phyloP scores from a whole-genome alignment of 176 grass and related monocot genomes.

The Poa pratensis region DNA sequence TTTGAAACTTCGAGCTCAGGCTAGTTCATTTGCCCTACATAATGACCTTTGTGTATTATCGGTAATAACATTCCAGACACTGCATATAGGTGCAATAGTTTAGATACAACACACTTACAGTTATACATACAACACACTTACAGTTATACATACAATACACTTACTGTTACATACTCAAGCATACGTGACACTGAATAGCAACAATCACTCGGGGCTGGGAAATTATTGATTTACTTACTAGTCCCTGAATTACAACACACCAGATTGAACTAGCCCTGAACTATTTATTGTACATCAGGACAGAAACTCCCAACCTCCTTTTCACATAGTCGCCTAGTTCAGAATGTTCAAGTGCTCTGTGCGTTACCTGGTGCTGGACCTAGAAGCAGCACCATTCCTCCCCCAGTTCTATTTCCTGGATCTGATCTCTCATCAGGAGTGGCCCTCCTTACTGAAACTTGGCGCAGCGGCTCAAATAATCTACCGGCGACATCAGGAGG shows the following conservation, averaged over 20 bases:
- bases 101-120: background rate
- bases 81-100: constrained; percentile 23
- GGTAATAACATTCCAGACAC: background rate
- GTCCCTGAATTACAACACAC: constrained; percentile 16
- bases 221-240: constrained; percentile 9
- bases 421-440: constrained; percentile 37
- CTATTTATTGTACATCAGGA: background rate
- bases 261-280: constrained; percentile 10
- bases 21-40: background rate
- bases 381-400: constrained; percentile 54
- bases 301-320: background rate
- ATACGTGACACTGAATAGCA: background rate
- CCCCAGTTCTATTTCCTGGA: constrained; percentile 25
- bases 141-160: background rate
- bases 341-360: background rate
- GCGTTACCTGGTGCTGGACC: constrained; percentile 38
- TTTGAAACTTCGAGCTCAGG: background rate
- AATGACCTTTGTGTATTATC: background rate
- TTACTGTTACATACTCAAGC: constrained; percentile 13
- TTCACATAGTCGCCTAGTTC: background rate
- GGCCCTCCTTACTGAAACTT: constrained; percentile 34
- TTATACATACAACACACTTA: background rate
- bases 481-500: constrained; percentile 69
- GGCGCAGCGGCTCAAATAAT: constrained; percentile 65
- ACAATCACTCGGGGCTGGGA: background rate